Evolutionary conservation across 345 rosid species (phyloP).

Genomic region (Luvunga scandens): DNA sequence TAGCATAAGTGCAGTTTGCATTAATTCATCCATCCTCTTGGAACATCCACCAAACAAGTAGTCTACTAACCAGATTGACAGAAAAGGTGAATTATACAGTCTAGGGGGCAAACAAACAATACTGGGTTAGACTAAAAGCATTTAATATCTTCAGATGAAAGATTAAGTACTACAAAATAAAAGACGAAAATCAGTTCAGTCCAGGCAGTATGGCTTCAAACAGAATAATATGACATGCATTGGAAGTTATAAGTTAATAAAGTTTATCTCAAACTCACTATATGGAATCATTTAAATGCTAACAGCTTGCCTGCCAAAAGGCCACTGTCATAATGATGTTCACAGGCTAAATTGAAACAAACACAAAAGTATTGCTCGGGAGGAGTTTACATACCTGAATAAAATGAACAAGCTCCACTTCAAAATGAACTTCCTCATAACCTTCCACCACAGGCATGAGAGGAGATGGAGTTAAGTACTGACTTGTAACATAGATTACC

Average conservation of each 20-base stretch:
- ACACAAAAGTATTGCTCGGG: not conserved
- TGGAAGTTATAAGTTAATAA: not conserved
- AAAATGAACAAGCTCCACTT: constrained; percentile 89
- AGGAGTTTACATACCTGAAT: constrained; percentile 57
- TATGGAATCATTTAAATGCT: not conserved
- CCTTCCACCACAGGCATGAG: constrained; percentile 59
- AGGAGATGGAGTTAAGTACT: constrained; percentile 69
- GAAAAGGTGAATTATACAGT: not conserved
- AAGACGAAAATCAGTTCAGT: not conserved
- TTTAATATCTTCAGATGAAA: not conserved
- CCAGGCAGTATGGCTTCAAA: not conserved
- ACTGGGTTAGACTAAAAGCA: not conserved
- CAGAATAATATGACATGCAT: not conserved
- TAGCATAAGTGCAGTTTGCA: not conserved
- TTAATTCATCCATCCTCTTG: not conserved
- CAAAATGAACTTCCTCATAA: constrained; percentile 84
- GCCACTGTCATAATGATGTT: not conserved
- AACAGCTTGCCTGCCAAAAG: not conserved
- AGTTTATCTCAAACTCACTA: not conserved
- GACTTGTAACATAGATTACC: constrained; percentile 67
- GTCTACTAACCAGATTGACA: not conserved
- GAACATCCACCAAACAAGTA: not conserved
- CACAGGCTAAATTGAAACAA: not conserved
- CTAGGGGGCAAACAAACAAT: not conserved
- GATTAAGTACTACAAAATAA: not conserved